Evolutionary conservation across 2,329 filamentous ascomycete species (phyloP), one percentile per base, ranked within the genome.

Genomic region (Trichothecium roseum): DNA sequence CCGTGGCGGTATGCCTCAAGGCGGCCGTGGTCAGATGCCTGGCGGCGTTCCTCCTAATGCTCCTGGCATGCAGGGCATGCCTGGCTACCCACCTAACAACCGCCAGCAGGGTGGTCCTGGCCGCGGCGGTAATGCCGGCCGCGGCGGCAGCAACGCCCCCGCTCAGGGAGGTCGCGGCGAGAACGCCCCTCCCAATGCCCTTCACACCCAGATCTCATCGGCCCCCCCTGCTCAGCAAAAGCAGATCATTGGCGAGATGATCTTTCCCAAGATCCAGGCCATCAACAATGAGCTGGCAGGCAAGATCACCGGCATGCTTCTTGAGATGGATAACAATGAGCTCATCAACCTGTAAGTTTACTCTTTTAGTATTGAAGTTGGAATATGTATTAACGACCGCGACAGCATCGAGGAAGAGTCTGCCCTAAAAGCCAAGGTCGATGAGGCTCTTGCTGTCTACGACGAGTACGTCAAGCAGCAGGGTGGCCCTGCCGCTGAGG

Each of bases 241-340:
- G 79, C 91, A 98, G 74, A 85, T 96, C 63, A 79, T 98, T 37
- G 91, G 91, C 60, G 91, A 98, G 69, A 81, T 86, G 50, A 83
- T 98, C 51, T 98, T 96, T 75, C 91, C 91, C 57, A 98, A 96
- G 82, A 96, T 98, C 54, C 80, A 88, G 62, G 78, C 77, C 48
- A 81, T 94, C 64, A 91, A 98, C 70, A 84, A 87, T 41, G 88
- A 95, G 53, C 74, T 98, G 54, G 91, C 91, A 43, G 91, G 91
- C 58, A 98, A 98, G 81, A 96, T 98, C 62, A 98, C 91, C 42
- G 91, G 91, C 66, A 98, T 98, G 91, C 82, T 98, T 53, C 68
- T 98, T 52, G 91, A 98, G 76, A 98, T 98, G 91, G 91, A 96
- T 54, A 96, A 96, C 66, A 60, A 72, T 39, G 91, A 98, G 70